Base-by-base conservation (phyloP, 352 stramenopile species). In the Pythium rhizo-oryzae region DNA sequence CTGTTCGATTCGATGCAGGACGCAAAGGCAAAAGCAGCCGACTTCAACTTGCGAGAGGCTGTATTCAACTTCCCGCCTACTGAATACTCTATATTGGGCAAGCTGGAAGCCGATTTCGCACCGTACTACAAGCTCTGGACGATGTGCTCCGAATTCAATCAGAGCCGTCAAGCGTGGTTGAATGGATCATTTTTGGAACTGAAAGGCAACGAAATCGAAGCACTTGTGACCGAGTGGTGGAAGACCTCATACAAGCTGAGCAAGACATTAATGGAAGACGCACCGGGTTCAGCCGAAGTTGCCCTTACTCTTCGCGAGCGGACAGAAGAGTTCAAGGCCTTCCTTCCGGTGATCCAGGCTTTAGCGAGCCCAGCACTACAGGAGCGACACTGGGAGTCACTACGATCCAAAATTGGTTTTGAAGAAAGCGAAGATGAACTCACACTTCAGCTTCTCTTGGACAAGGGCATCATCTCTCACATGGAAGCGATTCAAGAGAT, bases 61-160 rank as follows among this genome's bases (percentile, higher is more conserved):
- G 91, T 98, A 4, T 98, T 99, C 72, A 94, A 93, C 16, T 98
- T 98, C 41, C 88, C 88, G 9, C 89, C 90, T 16, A 98, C 93
- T 0, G 93, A 98, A 41, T 98, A 98, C 68, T 82, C 85, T 30
- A 79, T 97, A 21, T 65, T 98, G 19, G 67, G 67, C 33, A 92
- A 94, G 55, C 77, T 97, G 18, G 90, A 98, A 68, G 72, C 67
- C 1, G 86, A 97, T 54, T 96, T 98, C 43, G 70, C 82, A 15
- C 93, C 92, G 24, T 98, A 97, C 75, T 98, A 96, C 68, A 96
- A 97, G 65, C 84, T 98, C 6, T 98, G 95, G 94, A 98, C 92
- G 11, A 98, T 98, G 91, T 96, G 94, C 66, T 94, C 84, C 41
- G 94, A 98, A 69, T 98, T 98, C 71, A 87, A 97, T 59, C 84